Evolutionary conservation across 139 green algal genomes (phyloP), one percentile per base, ranked within the genome.

Genomic region (Micractinium conductrix): DNA sequence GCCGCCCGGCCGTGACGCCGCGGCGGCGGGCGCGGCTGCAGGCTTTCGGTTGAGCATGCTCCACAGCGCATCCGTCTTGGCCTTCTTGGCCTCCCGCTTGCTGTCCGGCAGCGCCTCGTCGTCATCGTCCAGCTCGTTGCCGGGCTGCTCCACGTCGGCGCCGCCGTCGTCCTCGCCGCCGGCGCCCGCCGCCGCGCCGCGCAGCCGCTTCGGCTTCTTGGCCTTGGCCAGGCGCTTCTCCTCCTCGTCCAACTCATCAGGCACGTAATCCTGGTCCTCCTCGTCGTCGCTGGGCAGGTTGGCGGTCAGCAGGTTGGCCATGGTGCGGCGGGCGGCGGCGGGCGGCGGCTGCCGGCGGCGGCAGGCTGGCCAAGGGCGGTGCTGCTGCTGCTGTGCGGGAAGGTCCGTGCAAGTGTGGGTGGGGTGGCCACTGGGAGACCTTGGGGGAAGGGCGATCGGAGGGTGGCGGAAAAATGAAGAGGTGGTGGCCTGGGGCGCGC

Each of bases 211-310:
- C 17, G 79, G 79, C 79, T 75, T 72, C 60, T 90, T 60, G 26
- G 28, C n/a, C 74, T 88, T 76, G 19, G n/a, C 63, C 35, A 30
- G 79, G 44, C 37, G 68, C 74, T 37, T 44, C 35, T 79, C 45
- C 62, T 88, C 84, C 48, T 78, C 53, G 22, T 90, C 80, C 44
- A 92, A 91, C 12, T 84, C 48, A 4, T 84, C 81, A 4, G 93
- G 92, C 58, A 91, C 85, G 74, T 93, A 97, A 65, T 96, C 94
- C 53, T 95, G 86, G 53, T 96, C 93, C 79, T 93, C 93, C 50
- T 92, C 88, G 24, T 95, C 93, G 10, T 90, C 85, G 21, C 90
- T 94, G 26, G 90, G 88, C 22, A 96, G 88, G 48, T 92, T 76
- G 62, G 86, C 86, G 17, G 62, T 69, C 9, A 79, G 37, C 12